Percentiles rank a stretch among this genome's conserved stretches.
Evolutionary conservation across 169 alveolate species (phyloP).

Genomic region (Cryptosporidium sp.): DNA sequence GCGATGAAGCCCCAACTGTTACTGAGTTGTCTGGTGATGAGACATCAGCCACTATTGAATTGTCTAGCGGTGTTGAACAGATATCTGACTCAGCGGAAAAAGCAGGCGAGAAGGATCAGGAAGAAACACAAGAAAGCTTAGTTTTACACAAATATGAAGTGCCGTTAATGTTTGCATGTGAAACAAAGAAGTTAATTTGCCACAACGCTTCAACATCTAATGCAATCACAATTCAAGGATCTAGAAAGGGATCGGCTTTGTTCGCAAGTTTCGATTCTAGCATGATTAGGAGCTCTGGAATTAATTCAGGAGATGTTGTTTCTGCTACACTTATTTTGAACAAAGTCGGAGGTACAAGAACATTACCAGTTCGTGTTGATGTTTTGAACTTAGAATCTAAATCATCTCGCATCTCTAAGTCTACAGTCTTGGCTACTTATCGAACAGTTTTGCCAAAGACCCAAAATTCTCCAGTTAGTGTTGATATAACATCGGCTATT

Average conservation of each 20-base stretch:
- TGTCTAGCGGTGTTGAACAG: neutral
- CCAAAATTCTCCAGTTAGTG: conserved; percentile 31
- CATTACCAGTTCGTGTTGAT: conserved; percentile 60
- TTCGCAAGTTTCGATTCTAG: conserved; percentile 51
- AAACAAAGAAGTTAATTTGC: conserved; percentile 52
- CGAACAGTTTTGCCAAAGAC: conserved; percentile 43
- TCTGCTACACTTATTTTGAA: conserved; percentile 13
- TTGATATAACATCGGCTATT: conserved; percentile 33
- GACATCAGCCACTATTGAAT: neutral
- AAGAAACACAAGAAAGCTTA: conserved; percentile 22
- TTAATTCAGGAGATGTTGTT: conserved; percentile 29
- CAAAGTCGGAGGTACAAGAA: conserved; percentile 63
- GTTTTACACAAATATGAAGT: conserved; percentile 7
- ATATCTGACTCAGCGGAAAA: neutral
- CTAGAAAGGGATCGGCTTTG: conserved; percentile 54
- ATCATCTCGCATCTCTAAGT: conserved; percentile 50
- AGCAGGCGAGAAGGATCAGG: neutral
- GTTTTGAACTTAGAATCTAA: conserved; percentile 17
- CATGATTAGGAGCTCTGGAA: neutral
- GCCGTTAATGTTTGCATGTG: conserved; percentile 34
- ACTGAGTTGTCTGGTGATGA: neutral
- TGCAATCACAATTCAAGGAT: conserved; percentile 64
- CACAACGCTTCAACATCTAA: conserved; percentile 33
- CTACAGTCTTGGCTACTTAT: conserved; percentile 44
- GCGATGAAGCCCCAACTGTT: neutral